Base-by-base conservation (phyloP, 2,329 filamentous ascomycete genomes). In the Raffaelea ambrosiae region DNA sequence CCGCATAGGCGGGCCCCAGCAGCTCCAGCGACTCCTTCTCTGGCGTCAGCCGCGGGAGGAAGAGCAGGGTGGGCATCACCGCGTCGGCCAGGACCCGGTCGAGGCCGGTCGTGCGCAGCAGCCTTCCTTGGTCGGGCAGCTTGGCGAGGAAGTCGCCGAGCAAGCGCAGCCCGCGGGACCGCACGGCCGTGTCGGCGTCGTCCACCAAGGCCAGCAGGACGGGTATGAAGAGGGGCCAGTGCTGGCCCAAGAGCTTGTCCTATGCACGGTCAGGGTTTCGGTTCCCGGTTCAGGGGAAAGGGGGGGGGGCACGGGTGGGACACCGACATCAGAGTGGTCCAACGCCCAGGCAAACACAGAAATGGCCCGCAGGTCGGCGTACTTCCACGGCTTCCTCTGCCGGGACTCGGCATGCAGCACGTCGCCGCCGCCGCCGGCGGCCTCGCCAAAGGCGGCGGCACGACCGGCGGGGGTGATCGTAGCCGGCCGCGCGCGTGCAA, bases 21-120 rank as follows among this genome's bases (percentile, higher is more conserved):
- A 96, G 66, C 2, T 60, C 58, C 2, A 85, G 59, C 4, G 86
- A 86, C 48, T 93, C 85, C 0, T 72, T 61, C 57, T 87, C 84
- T 0, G 86, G 81, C 0, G 88, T 95, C 39, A 95, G 68, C 13
- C 74, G 79, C 0, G 91, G 90, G 5, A 95, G 72, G 57, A 81
- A 86, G 8, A 84, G 73, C n/a, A 95, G 73, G 33, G 82, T 80
- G 1, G 88, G 86, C 54, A 83, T 74, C 2, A 88, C 65, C 3
- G 82, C 77, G 19, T 88, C 77, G 57, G 83, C 76, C 51, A 91
- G 84, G 22, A 91, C 75, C 14, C 73, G 66, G 20, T 74, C 76
- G 8, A 91, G 76, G 1, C 86, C 85, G 0, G 81, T 86, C 4
- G 36, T 29, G 13, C 47, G 49, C 36, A 57, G 49, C 20, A 52